Percentiles rank a stretch among this genome's conserved stretches.
Evolutionary conservation across 1,284 basidiomycete species (phyloP).

Genomic region (Meripilus lineatus): DNA sequence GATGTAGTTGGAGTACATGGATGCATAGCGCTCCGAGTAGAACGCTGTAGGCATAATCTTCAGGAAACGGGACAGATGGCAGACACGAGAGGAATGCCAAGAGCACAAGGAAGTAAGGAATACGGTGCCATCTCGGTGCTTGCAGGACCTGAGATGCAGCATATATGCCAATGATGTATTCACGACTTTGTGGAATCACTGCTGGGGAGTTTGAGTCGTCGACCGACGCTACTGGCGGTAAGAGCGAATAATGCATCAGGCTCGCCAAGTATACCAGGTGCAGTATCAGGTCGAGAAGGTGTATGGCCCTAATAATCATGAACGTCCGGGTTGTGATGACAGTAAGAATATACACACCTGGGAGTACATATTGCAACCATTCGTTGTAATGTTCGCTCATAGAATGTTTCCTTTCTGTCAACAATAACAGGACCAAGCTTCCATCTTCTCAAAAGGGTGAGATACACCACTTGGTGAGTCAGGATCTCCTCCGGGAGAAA

Average conservation of each 20-base stretch:
- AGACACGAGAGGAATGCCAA: slow-evolving; percentile 28
- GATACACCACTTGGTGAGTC: slow-evolving; percentile 37
- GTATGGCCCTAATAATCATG: slow-evolving; percentile 35
- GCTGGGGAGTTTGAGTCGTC: slow-evolving; percentile 17
- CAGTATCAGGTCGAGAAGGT: slow-evolving; percentile 39
- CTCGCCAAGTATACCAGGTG: slow-evolving; percentile 36
- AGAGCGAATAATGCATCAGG: slow-evolving; percentile 39
- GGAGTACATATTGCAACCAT: slow-evolving; percentile 39
- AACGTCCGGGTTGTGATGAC: slow-evolving; percentile 1
- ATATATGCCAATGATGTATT: slow-evolving; percentile 34
- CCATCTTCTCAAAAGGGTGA: slow-evolving; percentile 41
- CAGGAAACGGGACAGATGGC: slow-evolving; percentile 33
- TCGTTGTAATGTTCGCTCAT: slow-evolving; percentile 19
- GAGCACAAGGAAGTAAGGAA: slow-evolving; percentile 29
- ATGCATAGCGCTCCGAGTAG: slow-evolving; percentile 36
- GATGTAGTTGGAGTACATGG: slow-evolving; percentile 39
- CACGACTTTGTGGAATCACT: slow-evolving; percentile 29
- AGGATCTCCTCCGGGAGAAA: slow-evolving; percentile 31
- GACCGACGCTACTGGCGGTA: slow-evolving; percentile 33
- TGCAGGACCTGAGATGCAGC: slow-evolving; percentile 28
- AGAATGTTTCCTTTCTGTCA: slow-evolving; percentile 4
- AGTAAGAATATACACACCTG: slow-evolving; percentile 28
- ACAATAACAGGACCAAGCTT: slow-evolving; percentile 26
- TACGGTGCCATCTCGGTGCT: slow-evolving; percentile 14
- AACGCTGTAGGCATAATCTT: slow-evolving; percentile 33